These are phyloP conservation scores for Spirogloea muscicola DNA, from an alignment of 139 green algal genomes.

Conservation along the genomic window DNA sequence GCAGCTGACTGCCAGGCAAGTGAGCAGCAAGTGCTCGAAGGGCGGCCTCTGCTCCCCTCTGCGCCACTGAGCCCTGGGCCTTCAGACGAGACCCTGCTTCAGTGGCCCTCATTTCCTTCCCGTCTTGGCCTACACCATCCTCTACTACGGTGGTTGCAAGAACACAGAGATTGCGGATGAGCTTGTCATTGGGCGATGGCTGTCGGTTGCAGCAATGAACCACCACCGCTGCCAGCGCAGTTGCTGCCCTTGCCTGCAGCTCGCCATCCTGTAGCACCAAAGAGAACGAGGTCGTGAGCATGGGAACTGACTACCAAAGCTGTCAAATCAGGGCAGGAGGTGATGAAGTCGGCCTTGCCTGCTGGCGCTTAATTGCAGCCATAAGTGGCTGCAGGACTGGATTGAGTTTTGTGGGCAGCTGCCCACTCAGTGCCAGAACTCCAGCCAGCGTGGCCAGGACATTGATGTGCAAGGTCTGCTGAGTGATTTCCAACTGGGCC, in stretches of 20 bases:
- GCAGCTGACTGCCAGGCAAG: slow-evolving; percentile 63
- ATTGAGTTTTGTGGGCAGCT: slow-evolving; percentile 84
- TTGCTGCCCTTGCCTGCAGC: slow-evolving; percentile 60
- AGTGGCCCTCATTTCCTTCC: too few relatives aligned
- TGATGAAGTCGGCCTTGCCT: slow-evolving; percentile 1
- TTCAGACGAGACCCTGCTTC: too few relatives aligned
- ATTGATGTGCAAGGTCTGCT: slow-evolving; percentile 43
- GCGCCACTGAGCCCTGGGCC: too few relatives aligned
- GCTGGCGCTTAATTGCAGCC: slow-evolving; percentile 67
- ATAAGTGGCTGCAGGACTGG: slow-evolving; percentile 88
- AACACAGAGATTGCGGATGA: slow-evolving; percentile 75
- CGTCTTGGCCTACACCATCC: too few relatives aligned
- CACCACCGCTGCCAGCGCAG: slow-evolving; percentile 71
- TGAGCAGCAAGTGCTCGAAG: slow-evolving; percentile 53
- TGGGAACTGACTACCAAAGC: too few relatives aligned
- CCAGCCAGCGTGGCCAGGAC: slow-evolving; percentile 59
- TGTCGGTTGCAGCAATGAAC: slow-evolving; percentile 54
- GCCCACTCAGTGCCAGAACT: slow-evolving; percentile 54
- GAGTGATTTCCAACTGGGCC: too few relatives aligned
- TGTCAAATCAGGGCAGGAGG: background rate
- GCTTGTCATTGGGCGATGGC: slow-evolving; percentile 79
- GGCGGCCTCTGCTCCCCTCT: slow-evolving; percentile 66
- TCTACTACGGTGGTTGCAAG: too few relatives aligned
- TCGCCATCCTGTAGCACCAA: slow-evolving; percentile 60
- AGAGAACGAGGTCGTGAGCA: slow-evolving; percentile 79